Evolutionary conservation across 2,329 filamentous ascomycete genomes (phyloP).

Genomic region (Phialophora macrospora): DNA sequence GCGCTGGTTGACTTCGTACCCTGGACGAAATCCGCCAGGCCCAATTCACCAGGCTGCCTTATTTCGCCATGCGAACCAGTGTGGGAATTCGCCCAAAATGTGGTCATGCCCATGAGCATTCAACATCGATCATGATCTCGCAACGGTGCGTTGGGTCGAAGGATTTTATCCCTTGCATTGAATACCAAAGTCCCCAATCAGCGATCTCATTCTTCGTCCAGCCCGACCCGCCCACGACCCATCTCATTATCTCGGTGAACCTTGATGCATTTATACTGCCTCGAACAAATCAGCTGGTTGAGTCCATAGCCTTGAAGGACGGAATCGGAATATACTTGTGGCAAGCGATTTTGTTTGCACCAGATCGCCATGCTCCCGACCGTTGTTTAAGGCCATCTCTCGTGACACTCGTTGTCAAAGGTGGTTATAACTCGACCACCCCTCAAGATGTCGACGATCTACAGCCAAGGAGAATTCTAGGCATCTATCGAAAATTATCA

Average conservation of each 20-base stretch:
- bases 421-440: conserved; percentile 19
- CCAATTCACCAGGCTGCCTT: conserved; percentile 34
- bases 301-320: conserved; percentile 28
- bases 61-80: conserved; percentile 30
- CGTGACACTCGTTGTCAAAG: conserved; percentile 1
- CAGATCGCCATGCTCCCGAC: conserved; percentile 18
- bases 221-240: conserved; percentile 21
- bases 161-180: conserved; percentile 28
- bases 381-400: conserved; percentile 11
- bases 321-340: conserved; percentile 17
- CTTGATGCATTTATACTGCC: conserved; percentile 10
- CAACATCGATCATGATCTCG: conserved; percentile 20
- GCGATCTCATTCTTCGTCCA: conserved; percentile 5
- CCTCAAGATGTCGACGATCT: conserved; percentile 21
- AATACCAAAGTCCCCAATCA: conserved; percentile 31
- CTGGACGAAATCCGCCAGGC: conserved; percentile 19
- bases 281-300: conserved; percentile 26
- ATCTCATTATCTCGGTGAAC: conserved; percentile 22
- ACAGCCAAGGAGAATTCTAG: conserved; percentile 21
- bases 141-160: conserved; percentile 32
- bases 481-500: conserved; percentile 24
- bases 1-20: conserved; percentile 9
- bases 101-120: conserved; percentile 21
- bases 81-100: conserved; percentile 18
- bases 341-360: conserved; percentile 19